A percentile compares a stretch with the other conserved stretches of the same genome.
Conservation (phyloP, 1,284 basidiomycete genomes). For the Sporisorium sorghi region DNA sequence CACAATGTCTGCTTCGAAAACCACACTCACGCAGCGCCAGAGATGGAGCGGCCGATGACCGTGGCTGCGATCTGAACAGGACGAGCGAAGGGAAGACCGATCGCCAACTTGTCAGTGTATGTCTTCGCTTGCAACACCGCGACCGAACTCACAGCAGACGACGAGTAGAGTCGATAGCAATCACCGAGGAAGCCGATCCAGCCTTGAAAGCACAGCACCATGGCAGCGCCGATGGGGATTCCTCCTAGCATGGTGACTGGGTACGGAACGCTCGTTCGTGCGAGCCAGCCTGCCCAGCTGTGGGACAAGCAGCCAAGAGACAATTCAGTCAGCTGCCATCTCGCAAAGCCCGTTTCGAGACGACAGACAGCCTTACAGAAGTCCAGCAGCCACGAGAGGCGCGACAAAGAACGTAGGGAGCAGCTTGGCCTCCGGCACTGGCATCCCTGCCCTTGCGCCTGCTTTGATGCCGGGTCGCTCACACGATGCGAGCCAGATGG, state of each 20-base stretch:
- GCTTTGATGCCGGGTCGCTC: constrained; percentile 14
- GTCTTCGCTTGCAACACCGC: neutral
- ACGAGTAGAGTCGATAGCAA: constrained; percentile 41
- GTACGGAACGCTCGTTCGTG: constrained; percentile 23
- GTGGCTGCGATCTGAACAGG: constrained; percentile 48
- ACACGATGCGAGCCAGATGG: constrained; percentile 16
- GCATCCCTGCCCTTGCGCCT: neutral
- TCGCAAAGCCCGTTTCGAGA: neutral
- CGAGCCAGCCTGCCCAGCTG: constrained; percentile 45
- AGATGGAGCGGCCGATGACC: constrained; percentile 40
- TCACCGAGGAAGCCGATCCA: constrained; percentile 51
- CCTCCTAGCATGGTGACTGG: constrained; percentile 38
- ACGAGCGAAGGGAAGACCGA: neutral
- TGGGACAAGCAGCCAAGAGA: neutral
- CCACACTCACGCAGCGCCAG: constrained; percentile 36
- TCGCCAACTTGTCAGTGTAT: neutral
- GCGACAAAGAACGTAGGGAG: constrained; percentile 28
- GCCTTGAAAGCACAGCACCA: constrained; percentile 49
- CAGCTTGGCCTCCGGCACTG: constrained; percentile 30
- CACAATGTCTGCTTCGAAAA: neutral
- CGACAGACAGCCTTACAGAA: constrained; percentile 22
- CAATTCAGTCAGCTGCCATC: neutral
- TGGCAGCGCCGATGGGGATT: constrained; percentile 40
- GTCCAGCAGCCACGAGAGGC: constrained; percentile 38
- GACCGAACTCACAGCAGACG: constrained; percentile 36